phyloP scores from a whole-genome alignment of 1,284 basidiomycete genomes.

The Vanrija pseudolonga region DNA sequence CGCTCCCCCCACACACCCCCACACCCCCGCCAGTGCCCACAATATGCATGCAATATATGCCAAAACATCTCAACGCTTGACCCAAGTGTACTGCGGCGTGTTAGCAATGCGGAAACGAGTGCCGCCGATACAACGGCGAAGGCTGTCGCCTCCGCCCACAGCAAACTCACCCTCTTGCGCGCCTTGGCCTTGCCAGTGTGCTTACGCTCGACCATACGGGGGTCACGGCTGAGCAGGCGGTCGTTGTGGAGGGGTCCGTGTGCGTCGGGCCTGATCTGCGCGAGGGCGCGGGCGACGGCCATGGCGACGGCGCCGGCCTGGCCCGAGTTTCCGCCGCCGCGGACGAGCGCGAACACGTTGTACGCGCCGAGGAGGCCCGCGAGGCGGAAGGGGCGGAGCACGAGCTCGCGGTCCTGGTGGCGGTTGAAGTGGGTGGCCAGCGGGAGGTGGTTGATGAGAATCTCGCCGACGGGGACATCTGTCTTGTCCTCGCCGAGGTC shows the following conservation, averaged over 20 bases:
- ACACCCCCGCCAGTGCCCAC: background rate
- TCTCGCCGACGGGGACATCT: conserved; percentile 53
- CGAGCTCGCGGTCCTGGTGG: conserved; percentile 71
- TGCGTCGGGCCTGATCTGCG: conserved; percentile 64
- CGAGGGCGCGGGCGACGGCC: conserved; percentile 76
- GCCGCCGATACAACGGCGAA: background rate
- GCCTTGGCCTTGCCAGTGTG: conserved; percentile 91
- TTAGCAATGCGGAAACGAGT: background rate
- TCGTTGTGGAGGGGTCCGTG: conserved; percentile 69
- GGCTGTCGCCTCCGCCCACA: no score
- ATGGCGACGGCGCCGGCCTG: conserved; percentile 87
- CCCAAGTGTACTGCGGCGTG: conserved; percentile 72
- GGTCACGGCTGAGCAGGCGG: conserved; percentile 82
- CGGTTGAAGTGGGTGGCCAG: conserved; percentile 73
- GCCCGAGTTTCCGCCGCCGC: conserved; percentile 84
- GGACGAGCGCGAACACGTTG: conserved; percentile 82
- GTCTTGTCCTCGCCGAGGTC: background rate
- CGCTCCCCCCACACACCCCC: background rate
- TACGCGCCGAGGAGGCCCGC: conserved; percentile 84
- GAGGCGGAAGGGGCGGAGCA: conserved; percentile 77
- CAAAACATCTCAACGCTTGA: conserved; percentile 69
- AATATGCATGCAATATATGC: conserved; percentile 4
- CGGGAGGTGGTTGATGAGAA: conserved; percentile 81
- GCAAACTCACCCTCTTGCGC: conserved; percentile 71
- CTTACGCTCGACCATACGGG: conserved; percentile 96